These are phyloP conservation scores for Plasmodiophora brassicae DNA, from an alignment of 208 protist genomes.

Conservation along the genomic window DNA sequence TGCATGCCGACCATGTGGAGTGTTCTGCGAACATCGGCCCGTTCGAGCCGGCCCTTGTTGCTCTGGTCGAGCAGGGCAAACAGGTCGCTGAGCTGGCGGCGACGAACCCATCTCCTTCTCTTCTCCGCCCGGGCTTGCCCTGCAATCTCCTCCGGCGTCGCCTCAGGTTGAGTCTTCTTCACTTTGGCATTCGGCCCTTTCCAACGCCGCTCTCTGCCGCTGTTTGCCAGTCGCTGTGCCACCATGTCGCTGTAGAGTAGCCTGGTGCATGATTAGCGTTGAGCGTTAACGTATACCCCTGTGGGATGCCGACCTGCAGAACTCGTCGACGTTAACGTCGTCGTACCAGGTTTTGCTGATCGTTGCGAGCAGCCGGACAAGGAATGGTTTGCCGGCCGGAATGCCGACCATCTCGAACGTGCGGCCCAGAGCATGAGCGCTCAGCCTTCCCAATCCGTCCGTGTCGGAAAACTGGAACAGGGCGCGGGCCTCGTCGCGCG, in stretches of 20 bases:
- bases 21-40: too few relatives aligned
- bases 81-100: too few relatives aligned
- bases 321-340: background rate
- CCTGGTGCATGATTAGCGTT: background rate
- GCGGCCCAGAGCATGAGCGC: background rate
- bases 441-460: background rate
- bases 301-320: background rate
- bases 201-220: background rate
- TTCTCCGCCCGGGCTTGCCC: background rate
- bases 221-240: background rate
- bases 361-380: background rate
- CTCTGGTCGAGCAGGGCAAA: too few relatives aligned
- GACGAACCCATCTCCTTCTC: too few relatives aligned
- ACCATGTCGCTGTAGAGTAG: background rate
- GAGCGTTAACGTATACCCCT: background rate
- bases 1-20: too few relatives aligned
- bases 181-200: background rate
- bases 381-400: background rate
- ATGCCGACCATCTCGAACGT: background rate
- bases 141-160: background rate
- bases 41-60: too few relatives aligned
- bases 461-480: background rate
- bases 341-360: conserved; percentile 7
- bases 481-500: too few relatives aligned
- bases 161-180: background rate